Percentiles rank a stretch among this genome's conserved stretches.
These are phyloP conservation scores for Lentinula edodes DNA, from an alignment of 768 basidiomycete genomes.

Conservation along the genomic window DNA sequence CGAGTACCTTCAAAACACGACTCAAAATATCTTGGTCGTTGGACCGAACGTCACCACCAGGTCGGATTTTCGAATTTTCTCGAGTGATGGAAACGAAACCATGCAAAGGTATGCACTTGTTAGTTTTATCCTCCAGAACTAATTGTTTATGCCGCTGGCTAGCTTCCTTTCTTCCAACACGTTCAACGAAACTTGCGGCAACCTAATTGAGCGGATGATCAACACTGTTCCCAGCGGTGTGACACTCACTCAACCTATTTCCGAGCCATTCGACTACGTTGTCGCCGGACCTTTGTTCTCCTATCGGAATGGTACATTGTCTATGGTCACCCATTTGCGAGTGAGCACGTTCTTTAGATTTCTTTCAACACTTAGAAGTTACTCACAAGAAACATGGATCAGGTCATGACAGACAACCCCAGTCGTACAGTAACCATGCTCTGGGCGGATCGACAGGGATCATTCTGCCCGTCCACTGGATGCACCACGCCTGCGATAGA, in stretches of 20 bases:
- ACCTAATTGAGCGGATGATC: conserved; percentile 39
- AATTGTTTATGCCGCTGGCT: neutral
- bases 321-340: conserved; percentile 34
- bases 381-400: neutral
- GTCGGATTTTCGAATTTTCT: conserved; percentile 20
- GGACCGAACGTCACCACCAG: conserved; percentile 13
- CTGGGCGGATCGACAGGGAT: neutral
- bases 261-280: conserved; percentile 28
- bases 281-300: conserved; percentile 20
- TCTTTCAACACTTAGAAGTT: too few species aligned
- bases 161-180: conserved; percentile 11
- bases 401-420: neutral
- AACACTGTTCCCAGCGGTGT: conserved; percentile 42
- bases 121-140: too few species aligned
- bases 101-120: conserved; percentile 10
- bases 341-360: conserved; percentile 17
- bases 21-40: conserved; percentile 14
- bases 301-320: conserved; percentile 28
- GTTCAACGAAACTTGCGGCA: conserved; percentile 33
- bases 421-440: conserved; percentile 3
- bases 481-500: neutral
- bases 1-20: conserved; percentile 8
- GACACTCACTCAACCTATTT: conserved; percentile 34
- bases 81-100: conserved; percentile 16
- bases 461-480: neutral